phyloP scores from a whole-genome alignment of 2,329 filamentous ascomycete genomes.

The Penicillium sp. region DNA sequence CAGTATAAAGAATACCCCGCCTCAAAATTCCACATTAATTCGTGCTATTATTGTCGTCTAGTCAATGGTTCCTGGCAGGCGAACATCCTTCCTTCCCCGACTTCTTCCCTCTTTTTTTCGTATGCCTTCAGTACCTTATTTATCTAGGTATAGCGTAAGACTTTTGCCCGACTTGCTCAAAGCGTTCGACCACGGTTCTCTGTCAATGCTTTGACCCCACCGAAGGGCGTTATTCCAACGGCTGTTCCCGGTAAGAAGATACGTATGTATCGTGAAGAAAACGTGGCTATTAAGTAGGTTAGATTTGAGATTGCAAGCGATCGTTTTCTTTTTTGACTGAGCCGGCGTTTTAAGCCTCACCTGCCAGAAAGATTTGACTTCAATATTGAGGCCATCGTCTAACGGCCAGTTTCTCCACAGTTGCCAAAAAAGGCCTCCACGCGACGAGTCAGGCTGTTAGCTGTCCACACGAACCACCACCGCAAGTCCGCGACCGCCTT shows the following conservation, averaged over 20 bases:
- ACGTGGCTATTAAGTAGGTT: neutral
- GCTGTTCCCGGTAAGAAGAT: neutral
- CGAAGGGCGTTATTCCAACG: neutral
- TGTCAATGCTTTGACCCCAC: neutral
- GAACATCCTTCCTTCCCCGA: neutral
- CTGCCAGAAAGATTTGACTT: slow-evolving; percentile 9
- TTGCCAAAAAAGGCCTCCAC: neutral
- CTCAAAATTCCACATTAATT: slow-evolving; percentile 7
- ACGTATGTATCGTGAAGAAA: neutral
- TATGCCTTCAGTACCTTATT: neutral
- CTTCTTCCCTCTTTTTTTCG: neutral
- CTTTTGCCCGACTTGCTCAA: neutral
- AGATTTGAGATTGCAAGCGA: neutral
- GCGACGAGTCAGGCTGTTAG: neutral
- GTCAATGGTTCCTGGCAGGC: neutral
- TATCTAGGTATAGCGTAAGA: neutral
- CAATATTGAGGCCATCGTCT: neutral
- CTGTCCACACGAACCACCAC: neutral
- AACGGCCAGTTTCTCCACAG: slow-evolving; percentile 10
- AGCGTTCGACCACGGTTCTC: neutral
- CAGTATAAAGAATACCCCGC: slow-evolving; percentile 1
- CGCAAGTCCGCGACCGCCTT: slow-evolving; percentile 2
- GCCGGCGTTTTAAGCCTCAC: slow-evolving; percentile 9
- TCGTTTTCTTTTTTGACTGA: neutral
- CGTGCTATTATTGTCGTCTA: neutral